Base-by-base conservation (phyloP, 2,329 filamentous ascomycete species). In the Alternaria brassicae region DNA sequence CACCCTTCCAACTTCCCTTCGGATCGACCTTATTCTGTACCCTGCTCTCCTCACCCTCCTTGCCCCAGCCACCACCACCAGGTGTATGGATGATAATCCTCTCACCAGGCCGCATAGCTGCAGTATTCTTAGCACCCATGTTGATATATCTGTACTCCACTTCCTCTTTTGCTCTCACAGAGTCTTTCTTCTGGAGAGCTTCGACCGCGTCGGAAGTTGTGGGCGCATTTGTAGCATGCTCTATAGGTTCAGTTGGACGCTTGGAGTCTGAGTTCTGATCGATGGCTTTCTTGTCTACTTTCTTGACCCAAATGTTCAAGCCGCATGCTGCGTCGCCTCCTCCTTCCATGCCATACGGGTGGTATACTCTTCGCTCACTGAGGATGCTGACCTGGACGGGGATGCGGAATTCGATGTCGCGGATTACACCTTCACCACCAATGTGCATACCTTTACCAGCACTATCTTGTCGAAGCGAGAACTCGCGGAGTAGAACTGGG, bases 231-330 rank as follows among this genome's bases (percentile, higher is more conserved):
- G 55, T 45, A 15, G 23, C 13, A 12, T 57, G 48, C 12, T 60
- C 58, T 2, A 56, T 55, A 10, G 44, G 47, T 9, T 67, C 68
- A 39, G 72, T 74, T 3, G 64, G 61, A 9, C 61, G 62, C 17
- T 68, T 67, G 1, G 62, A 53, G 21, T 76, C 71, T 7, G 60
- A 63, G 36, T 73, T 71, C 47, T 63, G 42, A 36, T 75, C 72
- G 9, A 74, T 58, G 8, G 41, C 61, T 45, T 67, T 67, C 28
- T 57, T 62, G 40, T 79, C 68, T 1, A 94, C 89, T 61, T 86
- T 89, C 7, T 91, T 83, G 30, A 96, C 88, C 94, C 94, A 98
- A 44, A 96, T 81, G 68, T 98, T 98, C 61, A 93, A 80, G 0
- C 94, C 94, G 50, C 90, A 89, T 67, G 87, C 80, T 0, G 88